Conservation (phyloP, 768 basidiomycete genomes). For the Leccinellum luteum region DNA sequence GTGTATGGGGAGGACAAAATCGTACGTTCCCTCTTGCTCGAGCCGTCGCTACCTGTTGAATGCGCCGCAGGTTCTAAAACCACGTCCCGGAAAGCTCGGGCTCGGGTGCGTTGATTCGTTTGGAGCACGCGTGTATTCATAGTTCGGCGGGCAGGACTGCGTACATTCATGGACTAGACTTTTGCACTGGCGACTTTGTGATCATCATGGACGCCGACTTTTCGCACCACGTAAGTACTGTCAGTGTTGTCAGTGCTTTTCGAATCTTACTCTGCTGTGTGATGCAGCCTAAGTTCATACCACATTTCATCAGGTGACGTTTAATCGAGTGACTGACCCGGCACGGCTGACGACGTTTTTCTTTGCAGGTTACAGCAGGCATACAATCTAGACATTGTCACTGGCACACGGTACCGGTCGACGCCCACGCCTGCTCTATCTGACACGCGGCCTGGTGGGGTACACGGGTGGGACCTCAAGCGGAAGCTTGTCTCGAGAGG, state of each 20-base stretch:
- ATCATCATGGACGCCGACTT: constrained; percentile 98
- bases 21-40: constrained; percentile 23
- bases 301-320: constrained; percentile 78
- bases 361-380: constrained; percentile 66
- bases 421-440: constrained; percentile 53
- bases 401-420: constrained; percentile 83
- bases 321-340: not conserved
- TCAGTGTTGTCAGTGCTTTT: not conserved
- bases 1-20: constrained; percentile 86
- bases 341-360: constrained; percentile 1
- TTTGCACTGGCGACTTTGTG: constrained; percentile 87
- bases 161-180: constrained; percentile 89
- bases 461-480: constrained; percentile 91
- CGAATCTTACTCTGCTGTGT: constrained; percentile 2
- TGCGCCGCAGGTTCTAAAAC: constrained; percentile 64
- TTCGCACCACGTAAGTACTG: constrained; percentile 77
- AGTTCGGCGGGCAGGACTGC: constrained; percentile 59
- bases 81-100: constrained; percentile 87
- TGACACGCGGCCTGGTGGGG: constrained; percentile 74
- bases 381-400: constrained; percentile 91
- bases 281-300: constrained; percentile 89
- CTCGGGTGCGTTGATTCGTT: constrained; percentile 58
- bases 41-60: constrained; percentile 1
- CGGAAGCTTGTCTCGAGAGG: constrained; percentile 86
- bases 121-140: not conserved